phyloP scores from a whole-genome alignment of 179 eudicot species.

The Heliamphora pulchella region DNA sequence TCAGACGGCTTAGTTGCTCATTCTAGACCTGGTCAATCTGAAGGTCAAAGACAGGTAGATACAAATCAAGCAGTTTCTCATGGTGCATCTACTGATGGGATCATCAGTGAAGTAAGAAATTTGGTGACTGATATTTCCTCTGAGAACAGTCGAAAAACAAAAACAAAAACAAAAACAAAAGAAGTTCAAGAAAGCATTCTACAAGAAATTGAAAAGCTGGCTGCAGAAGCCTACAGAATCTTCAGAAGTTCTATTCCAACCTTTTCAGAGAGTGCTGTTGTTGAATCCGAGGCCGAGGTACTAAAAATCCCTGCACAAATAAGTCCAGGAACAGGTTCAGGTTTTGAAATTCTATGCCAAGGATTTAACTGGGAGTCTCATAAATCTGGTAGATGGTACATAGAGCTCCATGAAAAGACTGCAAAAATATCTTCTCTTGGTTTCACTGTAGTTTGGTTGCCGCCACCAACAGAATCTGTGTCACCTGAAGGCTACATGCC shows the following conservation, averaged over 20 bases:
- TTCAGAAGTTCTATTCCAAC: slow-evolving; percentile 59
- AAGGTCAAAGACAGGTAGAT: slow-evolving; percentile 23
- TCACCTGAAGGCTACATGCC: slow-evolving; percentile 99
- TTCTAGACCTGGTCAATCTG: slow-evolving; percentile 17
- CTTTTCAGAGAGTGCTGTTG: slow-evolving; percentile 33
- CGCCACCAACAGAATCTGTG: slow-evolving; percentile 97
- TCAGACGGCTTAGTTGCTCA: slow-evolving; percentile 23
- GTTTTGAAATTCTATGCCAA: slow-evolving; percentile 85
- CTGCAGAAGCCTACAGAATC: slow-evolving; percentile 92
- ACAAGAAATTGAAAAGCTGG: slow-evolving; percentile 90
- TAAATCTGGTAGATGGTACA: slow-evolving; percentile 88
- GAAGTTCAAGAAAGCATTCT: slow-evolving; percentile 75
- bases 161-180: slow-evolving; percentile 57
- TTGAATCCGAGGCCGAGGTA: slow-evolving; percentile 41
- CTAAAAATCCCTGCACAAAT: slow-evolving; percentile 31
- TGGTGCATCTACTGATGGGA: slow-evolving; percentile 48
- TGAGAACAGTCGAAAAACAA: slow-evolving; percentile 49
- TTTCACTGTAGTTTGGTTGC: slow-evolving; percentile 85
- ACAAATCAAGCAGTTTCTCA: slow-evolving; percentile 38
- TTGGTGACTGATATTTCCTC: slow-evolving; percentile 69
- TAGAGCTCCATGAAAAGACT: slow-evolving; percentile 66
- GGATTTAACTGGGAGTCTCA: slow-evolving; percentile 99
- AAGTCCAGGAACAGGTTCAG: slow-evolving; percentile 81
- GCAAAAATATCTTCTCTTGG: slow-evolving; percentile 67
- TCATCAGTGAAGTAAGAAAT: slow-evolving; percentile 61